Percentiles rank a stretch among this genome's conserved stretches.
Conservation (phyloP, 2,329 filamentous ascomycete species). For the Colletotrichum ledebouriae region DNA sequence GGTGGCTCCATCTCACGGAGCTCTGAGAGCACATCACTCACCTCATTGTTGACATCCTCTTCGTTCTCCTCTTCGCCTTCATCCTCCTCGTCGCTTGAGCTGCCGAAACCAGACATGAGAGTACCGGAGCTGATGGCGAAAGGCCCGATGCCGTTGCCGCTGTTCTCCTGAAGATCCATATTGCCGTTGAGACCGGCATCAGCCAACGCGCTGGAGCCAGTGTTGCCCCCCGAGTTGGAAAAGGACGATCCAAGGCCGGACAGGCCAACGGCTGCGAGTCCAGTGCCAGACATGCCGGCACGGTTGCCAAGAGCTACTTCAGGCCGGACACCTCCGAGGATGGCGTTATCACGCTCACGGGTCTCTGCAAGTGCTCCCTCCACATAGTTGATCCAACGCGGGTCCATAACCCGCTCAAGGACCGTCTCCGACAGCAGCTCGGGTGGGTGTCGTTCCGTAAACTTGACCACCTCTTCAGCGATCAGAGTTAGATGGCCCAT, state of each 20-base stretch:
- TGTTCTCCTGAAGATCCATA: slow-evolving; percentile 76
- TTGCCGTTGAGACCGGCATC: slow-evolving; percentile 48
- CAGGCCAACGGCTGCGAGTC: slow-evolving; percentile 58
- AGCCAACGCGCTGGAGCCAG: slow-evolving; percentile 40
- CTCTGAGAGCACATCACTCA: slow-evolving; percentile 59
- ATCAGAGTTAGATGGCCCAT: slow-evolving; percentile 99
- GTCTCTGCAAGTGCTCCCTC: slow-evolving; percentile 94
- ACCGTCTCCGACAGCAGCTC: slow-evolving; percentile 88
- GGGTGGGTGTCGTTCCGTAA: slow-evolving; percentile 92
- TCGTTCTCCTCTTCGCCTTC: slow-evolving; percentile 92
- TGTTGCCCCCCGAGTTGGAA: slow-evolving; percentile 45
- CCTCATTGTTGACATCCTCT: slow-evolving; percentile 78
- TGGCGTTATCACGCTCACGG: slow-evolving; percentile 96
- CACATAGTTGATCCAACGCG: slow-evolving; percentile 94
- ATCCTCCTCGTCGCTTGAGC: slow-evolving; percentile 95
- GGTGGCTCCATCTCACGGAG: slow-evolving; percentile 39
- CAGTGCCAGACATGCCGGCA: slow-evolving; percentile 64
- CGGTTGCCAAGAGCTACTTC: slow-evolving; percentile 89
- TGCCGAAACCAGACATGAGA: slow-evolving; percentile 91
- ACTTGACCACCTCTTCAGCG: slow-evolving; percentile 98
- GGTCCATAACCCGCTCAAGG: slow-evolving; percentile 88
- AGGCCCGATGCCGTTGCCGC: slow-evolving; percentile 75
- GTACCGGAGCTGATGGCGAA: slow-evolving; percentile 82
- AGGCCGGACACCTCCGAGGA: slow-evolving; percentile 92
- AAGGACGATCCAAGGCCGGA: slow-evolving; percentile 55